Base-by-base conservation (phyloP, 1,139 yeast species). In the Lodderomyces jiufengensis region DNA sequence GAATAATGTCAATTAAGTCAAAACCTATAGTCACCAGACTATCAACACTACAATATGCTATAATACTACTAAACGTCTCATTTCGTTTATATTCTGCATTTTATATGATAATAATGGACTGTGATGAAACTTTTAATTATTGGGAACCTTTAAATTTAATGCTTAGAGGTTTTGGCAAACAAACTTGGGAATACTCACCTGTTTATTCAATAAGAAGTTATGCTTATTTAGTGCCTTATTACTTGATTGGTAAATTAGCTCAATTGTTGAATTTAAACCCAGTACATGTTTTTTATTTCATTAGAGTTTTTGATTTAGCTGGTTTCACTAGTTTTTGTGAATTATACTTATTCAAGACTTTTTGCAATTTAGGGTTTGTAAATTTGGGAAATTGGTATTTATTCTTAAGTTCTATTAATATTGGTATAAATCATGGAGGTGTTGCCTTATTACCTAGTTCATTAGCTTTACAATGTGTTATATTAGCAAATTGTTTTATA, bases 121-220 rank as follows among this genome's bases (percentile, higher is more conserved):
- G 95, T 55, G 96, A 87, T 56, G 95, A 84, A 55, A 72, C 78
- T 26, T 90, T 77, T 70, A 90, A 90, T 52, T 90, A 86, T 60
- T 88, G 90, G 92, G 98, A 90, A 48, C 97, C 98, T 0, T 66
- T 90, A 40, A 92, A 90, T 54, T 69, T 84, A 37, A 51, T 90
- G 26, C 62, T 83, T 3, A 74, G 95, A 46, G 84, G 83, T 2
- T 87, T 85, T 56, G 98, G 97, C 3, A 84, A 87, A 48, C 88
- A 88, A 57, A 90, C 97, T 0, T 90, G 97, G 97, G 97, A 90
- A 53, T 90, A 90, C 56, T 86, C 96, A 1, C 97, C 97, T 0
- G 85, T 74, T 38, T 87, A 76, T 52, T 88, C 95, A 13, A 87
- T 90, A 36, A 65, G 97, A 45, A 85, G 95, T 6, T 90, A 95